Evolutionary conservation across 257 asterid species (phyloP).

Genomic region (Oldenlandia corymbosa): DNA sequence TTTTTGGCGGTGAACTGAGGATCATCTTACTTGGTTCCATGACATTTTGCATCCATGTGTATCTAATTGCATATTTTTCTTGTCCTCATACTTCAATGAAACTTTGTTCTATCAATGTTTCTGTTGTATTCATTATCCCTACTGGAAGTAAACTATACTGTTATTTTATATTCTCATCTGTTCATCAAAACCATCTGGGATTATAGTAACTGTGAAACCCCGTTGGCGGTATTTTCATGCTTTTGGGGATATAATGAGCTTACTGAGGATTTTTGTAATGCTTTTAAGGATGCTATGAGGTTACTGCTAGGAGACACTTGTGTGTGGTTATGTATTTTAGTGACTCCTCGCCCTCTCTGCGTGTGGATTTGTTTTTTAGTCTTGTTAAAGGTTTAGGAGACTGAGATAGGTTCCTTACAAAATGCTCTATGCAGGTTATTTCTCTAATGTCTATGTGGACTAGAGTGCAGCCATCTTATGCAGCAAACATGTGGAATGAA

Average conservation of each 20-base stretch:
- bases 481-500: slow-evolving; percentile 99
- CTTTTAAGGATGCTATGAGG: too few species aligned
- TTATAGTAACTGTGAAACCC: background rate
- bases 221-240: background rate
- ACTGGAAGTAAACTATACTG: background rate
- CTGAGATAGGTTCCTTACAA: slow-evolving; percentile 21
- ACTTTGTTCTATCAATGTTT: background rate
- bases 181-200: background rate
- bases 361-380: background rate
- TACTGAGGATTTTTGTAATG: background rate
- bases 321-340: too few species aligned
- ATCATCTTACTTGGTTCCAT: background rate
- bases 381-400: slow-evolving; percentile 11
- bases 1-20: background rate
- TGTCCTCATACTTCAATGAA: too few species aligned
- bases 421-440: slow-evolving; percentile 56
- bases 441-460: slow-evolving; percentile 99
- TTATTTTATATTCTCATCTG: background rate
- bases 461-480: slow-evolving; percentile 96
- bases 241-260: background rate
- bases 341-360: too few species aligned
- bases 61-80: too few species aligned
- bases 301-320: too few species aligned
- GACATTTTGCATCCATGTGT: background rate
- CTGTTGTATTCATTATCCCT: background rate